These are phyloP conservation scores for Chenopodium berlandieri DNA, from an alignment of 148 eudicot genomes.

Conservation along the genomic window DNA sequence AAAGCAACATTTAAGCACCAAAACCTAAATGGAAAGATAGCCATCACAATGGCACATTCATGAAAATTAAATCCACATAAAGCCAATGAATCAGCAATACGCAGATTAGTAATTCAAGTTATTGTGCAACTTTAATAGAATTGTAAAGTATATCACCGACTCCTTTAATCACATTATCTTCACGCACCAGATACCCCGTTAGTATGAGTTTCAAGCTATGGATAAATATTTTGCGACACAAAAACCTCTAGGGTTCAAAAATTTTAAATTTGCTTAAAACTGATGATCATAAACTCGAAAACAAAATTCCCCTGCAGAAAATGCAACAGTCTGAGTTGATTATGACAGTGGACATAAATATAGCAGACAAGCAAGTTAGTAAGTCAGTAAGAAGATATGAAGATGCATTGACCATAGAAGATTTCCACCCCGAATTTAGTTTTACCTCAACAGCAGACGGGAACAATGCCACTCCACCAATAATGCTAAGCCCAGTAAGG, in stretches of 20 bases:
- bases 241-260: background rate
- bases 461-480: conserved; percentile 94
- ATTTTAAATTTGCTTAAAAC: background rate
- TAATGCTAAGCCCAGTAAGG: conserved; percentile 89
- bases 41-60: background rate
- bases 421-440: conserved; percentile 4
- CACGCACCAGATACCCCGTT: background rate
- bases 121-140: background rate
- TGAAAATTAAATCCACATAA: too few species aligned
- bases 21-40: background rate
- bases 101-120: background rate
- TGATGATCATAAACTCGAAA: background rate
- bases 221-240: background rate
- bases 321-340: background rate
- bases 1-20: background rate
- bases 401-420: background rate
- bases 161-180: background rate
- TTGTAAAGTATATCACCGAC: background rate
- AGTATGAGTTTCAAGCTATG: background rate
- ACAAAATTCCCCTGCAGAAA: background rate
- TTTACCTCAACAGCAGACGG: conserved; percentile 73
- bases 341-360: background rate
- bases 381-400: background rate
- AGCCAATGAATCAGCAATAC: background rate
- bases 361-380: background rate